phyloP scores from a whole-genome alignment of 805 yeast genomes.

The Suhomyces emberorum region DNA sequence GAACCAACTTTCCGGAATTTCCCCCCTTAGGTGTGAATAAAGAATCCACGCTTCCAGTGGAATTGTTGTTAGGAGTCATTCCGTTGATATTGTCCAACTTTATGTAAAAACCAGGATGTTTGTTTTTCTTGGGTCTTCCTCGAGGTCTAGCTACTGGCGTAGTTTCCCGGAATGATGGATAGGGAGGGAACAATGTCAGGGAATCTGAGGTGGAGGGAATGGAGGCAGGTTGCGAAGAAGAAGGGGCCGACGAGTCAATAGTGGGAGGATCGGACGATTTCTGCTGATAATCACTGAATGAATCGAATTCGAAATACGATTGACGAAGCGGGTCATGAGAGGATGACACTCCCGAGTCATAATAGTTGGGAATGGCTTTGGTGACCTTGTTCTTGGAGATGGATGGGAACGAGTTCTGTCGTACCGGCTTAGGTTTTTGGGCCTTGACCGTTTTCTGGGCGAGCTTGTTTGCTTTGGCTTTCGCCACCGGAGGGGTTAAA shows the following conservation, averaged over 20 bases:
- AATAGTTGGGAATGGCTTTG: neutral
- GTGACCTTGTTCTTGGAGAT: constrained; percentile 4
- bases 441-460: constrained; percentile 3
- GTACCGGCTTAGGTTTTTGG: constrained; percentile 10
- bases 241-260: too few relatives aligned
- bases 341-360: neutral
- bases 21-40: constrained; percentile 9
- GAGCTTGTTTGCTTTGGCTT: constrained; percentile 6
- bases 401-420: constrained; percentile 15
- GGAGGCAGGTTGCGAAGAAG: neutral
- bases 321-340: constrained; percentile 2
- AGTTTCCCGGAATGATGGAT: neutral
- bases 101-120: constrained; percentile 11
- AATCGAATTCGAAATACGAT: constrained; percentile 2
- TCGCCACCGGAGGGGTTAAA: constrained; percentile 3
- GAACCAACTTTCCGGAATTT: constrained; percentile 4
- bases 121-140: constrained; percentile 5
- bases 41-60: constrained; percentile 3
- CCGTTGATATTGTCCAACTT: constrained; percentile 11
- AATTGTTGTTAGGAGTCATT: too few relatives aligned
- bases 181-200: neutral
- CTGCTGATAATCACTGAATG: neutral
- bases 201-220: too few relatives aligned
- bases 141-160: constrained; percentile 3
- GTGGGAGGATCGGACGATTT: too few relatives aligned